These are phyloP conservation scores for Zanthoxylum bungeanum DNA, from an alignment of 345 rosid species.

Conservation along the genomic window DNA sequence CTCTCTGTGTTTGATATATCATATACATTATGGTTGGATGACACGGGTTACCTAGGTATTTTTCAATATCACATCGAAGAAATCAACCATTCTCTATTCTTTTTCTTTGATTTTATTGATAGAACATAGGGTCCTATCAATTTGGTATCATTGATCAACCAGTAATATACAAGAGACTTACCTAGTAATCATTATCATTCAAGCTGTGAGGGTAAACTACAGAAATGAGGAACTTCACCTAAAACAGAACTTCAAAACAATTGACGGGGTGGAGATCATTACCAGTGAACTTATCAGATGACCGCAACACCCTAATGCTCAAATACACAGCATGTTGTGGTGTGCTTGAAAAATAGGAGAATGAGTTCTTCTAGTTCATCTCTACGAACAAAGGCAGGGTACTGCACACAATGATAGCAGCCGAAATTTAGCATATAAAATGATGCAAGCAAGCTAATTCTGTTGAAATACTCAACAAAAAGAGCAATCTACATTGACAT, in stretches of 20 bases:
- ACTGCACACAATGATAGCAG: conserved; percentile 3
- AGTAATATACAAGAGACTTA: neutral
- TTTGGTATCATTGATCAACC: too few relatives aligned
- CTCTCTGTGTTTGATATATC: neutral
- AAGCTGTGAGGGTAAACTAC: neutral
- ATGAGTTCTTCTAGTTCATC: neutral
- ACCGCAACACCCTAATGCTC: neutral
- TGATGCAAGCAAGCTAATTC: neutral
- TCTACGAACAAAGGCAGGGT: neutral
- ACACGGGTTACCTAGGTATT: neutral
- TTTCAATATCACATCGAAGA: too few relatives aligned
- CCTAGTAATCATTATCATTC: neutral
- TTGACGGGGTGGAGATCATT: neutral
- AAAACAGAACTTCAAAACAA: neutral
- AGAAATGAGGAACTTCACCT: neutral
- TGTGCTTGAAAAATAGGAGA: neutral
- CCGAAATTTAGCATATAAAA: conserved; percentile 1
- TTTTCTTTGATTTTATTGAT: too few relatives aligned
- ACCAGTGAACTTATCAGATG: neutral
- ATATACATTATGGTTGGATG: neutral
- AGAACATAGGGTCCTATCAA: too few relatives aligned
- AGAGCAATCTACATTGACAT: neutral
- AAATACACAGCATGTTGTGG: neutral
- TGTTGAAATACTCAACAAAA: conserved; percentile 19
- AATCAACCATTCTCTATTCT: too few relatives aligned